Evolutionary conservation across 495 filamentous ascomycete genomes (phyloP).

Genomic region (Trichoderma reesei): DNA sequence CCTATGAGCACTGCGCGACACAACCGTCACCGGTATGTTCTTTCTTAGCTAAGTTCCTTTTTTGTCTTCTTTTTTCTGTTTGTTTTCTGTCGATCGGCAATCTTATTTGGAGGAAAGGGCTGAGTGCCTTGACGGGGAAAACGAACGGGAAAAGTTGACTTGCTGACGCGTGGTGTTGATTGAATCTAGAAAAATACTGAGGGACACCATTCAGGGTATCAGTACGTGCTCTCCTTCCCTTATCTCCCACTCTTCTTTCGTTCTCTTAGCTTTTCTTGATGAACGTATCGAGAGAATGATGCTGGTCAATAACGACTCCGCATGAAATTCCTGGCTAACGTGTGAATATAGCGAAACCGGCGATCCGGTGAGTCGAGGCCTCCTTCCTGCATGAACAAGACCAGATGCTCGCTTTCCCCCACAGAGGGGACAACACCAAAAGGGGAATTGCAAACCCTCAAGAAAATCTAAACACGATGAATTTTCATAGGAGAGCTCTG

Average conservation of each 20-base stretch:
- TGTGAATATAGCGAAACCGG: constrained; percentile 43
- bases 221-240: constrained; percentile 36
- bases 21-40: too few relatives aligned
- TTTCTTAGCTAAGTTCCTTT: too few relatives aligned
- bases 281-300: not conserved
- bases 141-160: too few relatives aligned
- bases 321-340: constrained; percentile 12
- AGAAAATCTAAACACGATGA: not conserved
- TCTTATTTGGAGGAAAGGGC: too few relatives aligned
- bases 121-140: too few relatives aligned
- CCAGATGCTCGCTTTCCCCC: too few relatives aligned
- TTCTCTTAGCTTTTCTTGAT: not conserved
- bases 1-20: too few relatives aligned
- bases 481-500: not conserved
- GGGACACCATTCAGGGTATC: constrained; percentile 54
- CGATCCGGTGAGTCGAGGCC: constrained; percentile 50
- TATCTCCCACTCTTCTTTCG: not conserved
- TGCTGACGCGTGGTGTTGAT: too few relatives aligned
- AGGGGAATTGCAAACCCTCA: not conserved
- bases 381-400: not conserved
- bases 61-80: too few relatives aligned
- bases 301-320: not conserved
- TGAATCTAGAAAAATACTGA: constrained; percentile 42
- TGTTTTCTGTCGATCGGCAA: too few relatives aligned
- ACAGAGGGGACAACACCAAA: not conserved